Evolutionary conservation across 176 grass and related monocot genomes (phyloP), one percentile per base, ranked within the genome.

Genomic region (Triticum timopheevii): DNA sequence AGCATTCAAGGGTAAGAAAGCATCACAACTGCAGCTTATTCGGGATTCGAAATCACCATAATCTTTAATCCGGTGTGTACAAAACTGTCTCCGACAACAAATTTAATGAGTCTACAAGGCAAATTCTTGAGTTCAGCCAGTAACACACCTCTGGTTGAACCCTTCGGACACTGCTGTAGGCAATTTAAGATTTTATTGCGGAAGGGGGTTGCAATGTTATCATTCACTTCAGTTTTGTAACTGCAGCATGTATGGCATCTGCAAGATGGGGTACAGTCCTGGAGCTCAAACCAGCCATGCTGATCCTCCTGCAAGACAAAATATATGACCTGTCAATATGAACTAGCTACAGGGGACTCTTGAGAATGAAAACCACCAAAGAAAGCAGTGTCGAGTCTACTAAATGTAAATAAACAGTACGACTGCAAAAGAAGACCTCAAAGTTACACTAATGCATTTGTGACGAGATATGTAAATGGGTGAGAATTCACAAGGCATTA

Each of bases 241-340:
- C 97, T 50, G 94, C 94, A 20, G 94, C 92, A 77, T 99, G 87
- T 52, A 99, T 99, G 66, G 94, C 97, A 91, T 96, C 94, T 58
- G 94, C 90, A 49, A 99, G 94, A 73, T 88, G 87, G 22, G 90
- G 85, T 20, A 96, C 72, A 8, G 87, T 96, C 83, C 83, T 94
- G 27, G 67, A 52, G 88, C 49, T 96, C 77, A 99, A 89, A 83
- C 97, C 97, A 40, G 97, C 97, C 94, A 99, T 99, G 81, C 97
- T 99, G 83, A 99, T 99, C 82, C 97, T 93, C 97, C 97, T 99
- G 97, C 82, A 90, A 61, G 34, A 85, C 76, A 72, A 72, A 65
- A 84, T 73, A 52, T 35, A 66, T 1, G n/a, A 19, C 3, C 58
- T 68, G 81, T 39, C 65, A 50, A 20, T 24, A 65, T 77, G 61